Conservation (phyloP, 2,329 filamentous ascomycete genomes). For the Metarhizium brunneum region DNA sequence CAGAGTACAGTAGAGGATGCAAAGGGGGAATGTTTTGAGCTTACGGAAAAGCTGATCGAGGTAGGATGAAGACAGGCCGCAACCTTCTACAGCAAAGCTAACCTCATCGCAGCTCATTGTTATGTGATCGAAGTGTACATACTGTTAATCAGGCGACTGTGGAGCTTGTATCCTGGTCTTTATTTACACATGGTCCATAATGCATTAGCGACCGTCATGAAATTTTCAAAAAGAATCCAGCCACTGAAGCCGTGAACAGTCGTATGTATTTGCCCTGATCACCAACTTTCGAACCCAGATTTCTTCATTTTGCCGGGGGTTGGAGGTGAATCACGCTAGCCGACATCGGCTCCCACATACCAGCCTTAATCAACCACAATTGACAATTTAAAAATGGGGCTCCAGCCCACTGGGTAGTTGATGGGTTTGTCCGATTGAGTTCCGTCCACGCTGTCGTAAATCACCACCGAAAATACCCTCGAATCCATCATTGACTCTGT, state of each 20-base stretch:
- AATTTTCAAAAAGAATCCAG: no score
- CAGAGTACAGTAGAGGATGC: conserved; percentile 39
- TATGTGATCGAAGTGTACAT: conserved; percentile 2
- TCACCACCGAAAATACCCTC: background rate
- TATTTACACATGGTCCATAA: background rate
- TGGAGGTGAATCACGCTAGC: background rate
- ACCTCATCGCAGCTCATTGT: conserved; percentile 6
- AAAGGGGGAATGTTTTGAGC: conserved; percentile 40
- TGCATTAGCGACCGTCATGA: background rate
- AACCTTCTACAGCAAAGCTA: background rate
- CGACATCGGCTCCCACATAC: conserved; percentile 4
- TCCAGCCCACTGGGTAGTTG: background rate
- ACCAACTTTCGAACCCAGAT: no score
- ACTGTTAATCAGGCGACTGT: background rate
- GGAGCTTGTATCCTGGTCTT: background rate
- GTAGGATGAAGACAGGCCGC: conserved; percentile 23
- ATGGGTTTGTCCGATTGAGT: background rate
- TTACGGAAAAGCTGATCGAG: conserved; percentile 54
- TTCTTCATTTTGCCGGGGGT: no score
- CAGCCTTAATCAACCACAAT: background rate
- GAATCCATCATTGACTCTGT: background rate
- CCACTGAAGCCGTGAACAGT: no score
- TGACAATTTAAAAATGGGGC: background rate
- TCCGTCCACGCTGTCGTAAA: background rate
- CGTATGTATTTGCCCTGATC: no score